Evolutionary conservation across 257 asterid genomes (phyloP).

Genomic region (Fraxinus quadrangulata): DNA sequence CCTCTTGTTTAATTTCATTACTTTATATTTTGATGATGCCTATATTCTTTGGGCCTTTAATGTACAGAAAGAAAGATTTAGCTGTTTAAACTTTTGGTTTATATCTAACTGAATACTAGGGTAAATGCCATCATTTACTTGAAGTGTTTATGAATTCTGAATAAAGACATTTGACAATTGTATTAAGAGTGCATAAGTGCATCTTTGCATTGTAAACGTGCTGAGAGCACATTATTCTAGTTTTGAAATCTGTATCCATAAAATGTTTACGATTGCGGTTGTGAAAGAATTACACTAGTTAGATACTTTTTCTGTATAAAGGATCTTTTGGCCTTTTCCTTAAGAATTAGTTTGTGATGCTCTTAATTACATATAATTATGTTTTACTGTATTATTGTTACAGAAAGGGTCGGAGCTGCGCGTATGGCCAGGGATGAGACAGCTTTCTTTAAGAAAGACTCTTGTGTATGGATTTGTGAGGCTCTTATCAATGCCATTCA

Average conservation of each 20-base stretch:
- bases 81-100: too few species aligned
- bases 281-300: not conserved
- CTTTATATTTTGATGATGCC: not conserved
- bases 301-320: not conserved
- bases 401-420: slow-evolving; percentile 72
- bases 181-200: too few species aligned
- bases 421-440: slow-evolving; percentile 91
- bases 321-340: not conserved
- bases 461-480: slow-evolving; percentile 77
- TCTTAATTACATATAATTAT: slow-evolving; percentile 4
- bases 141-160: not conserved
- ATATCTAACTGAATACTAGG: too few species aligned
- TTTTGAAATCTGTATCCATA: too few species aligned
- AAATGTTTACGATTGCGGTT: not conserved
- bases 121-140: too few species aligned
- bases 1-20: not conserved
- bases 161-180: too few species aligned
- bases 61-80: too few species aligned
- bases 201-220: not conserved
- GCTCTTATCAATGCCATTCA: slow-evolving; percentile 82
- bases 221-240: not conserved
- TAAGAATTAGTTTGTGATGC: not conserved
- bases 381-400: slow-evolving; percentile 25
- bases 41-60: not conserved
- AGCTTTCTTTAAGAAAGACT: slow-evolving; percentile 74